Evolutionary conservation across 2,329 filamentous ascomycete species (phyloP).

Genomic region (Penicillium sp.): DNA sequence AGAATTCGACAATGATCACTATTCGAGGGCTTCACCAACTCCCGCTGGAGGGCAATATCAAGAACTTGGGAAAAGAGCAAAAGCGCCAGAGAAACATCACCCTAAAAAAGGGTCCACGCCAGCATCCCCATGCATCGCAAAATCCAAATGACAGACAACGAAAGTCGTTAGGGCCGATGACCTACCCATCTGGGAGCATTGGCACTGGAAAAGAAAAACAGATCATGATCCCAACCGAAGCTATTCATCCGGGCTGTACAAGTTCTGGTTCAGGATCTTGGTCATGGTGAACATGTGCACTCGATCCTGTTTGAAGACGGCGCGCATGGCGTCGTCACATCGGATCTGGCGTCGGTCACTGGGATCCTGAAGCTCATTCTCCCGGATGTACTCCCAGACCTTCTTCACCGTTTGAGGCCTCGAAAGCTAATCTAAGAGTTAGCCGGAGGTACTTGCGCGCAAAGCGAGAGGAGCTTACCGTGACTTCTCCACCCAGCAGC

Average conservation of each 20-base stretch:
- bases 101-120: constrained; percentile 21
- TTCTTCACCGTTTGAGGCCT: constrained; percentile 94
- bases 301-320: constrained; percentile 84
- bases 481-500: constrained; percentile 45
- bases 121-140: constrained; percentile 35
- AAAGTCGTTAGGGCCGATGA: constrained; percentile 26
- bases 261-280: constrained; percentile 84
- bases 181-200: background rate
- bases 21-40: constrained; percentile 31
- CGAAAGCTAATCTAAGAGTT: constrained; percentile 62
- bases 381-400: constrained; percentile 94
- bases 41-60: constrained; percentile 32
- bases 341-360: constrained; percentile 86
- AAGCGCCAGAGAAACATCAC: constrained; percentile 16
- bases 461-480: constrained; percentile 32
- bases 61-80: constrained; percentile 17
- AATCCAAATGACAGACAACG: constrained; percentile 14
- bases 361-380: constrained; percentile 83
- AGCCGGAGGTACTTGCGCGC: constrained; percentile 12
- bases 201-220: background rate
- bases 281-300: constrained; percentile 99
- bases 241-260: constrained; percentile 79
- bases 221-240: constrained; percentile 15
- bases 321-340: constrained; percentile 87
- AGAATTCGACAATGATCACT: constrained; percentile 8